Percentiles rank a stretch among this genome's conserved stretches.
phyloP scores from a whole-genome alignment of 1,284 basidiomycete genomes.

The Malassezia brasiliensis region DNA sequence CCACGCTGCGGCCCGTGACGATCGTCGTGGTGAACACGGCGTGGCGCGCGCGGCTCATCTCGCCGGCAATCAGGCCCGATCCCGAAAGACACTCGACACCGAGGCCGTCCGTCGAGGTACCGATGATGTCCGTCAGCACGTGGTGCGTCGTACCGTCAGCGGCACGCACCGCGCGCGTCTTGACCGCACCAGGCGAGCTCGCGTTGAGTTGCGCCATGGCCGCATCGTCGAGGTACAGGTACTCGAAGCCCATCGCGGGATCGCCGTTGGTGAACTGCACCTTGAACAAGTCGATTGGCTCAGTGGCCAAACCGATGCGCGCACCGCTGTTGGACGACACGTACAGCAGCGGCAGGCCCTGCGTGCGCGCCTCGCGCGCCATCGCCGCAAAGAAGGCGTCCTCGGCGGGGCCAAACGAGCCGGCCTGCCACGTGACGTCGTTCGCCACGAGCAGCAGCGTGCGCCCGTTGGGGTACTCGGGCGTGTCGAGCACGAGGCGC shows the following conservation, averaged over 20 bases:
- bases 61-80: constrained; percentile 95
- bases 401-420: constrained; percentile 90
- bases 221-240: constrained; percentile 68
- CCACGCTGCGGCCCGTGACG: constrained; percentile 94
- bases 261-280: constrained; percentile 76
- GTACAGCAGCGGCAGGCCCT: constrained; percentile 85
- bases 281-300: constrained; percentile 77
- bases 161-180: constrained; percentile 64
- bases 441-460: constrained; percentile 84
- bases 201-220: constrained; percentile 54
- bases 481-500: constrained; percentile 85
- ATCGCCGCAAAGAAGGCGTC: constrained; percentile 95
- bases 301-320: constrained; percentile 89
- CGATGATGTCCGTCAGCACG: constrained; percentile 93
- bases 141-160: constrained; percentile 75
- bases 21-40: constrained; percentile 99
- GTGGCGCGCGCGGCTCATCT: constrained; percentile 94
- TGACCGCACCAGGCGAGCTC: constrained; percentile 57
- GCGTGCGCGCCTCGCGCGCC: constrained; percentile 79
- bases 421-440: constrained; percentile 97
- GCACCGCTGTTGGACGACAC: constrained; percentile 98
- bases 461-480: constrained; percentile 84
- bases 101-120: constrained; percentile 79
- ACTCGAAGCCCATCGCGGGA: constrained; percentile 91
- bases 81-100: constrained; percentile 94